A percentile compares a stretch with the other conserved stretches of the same genome.
phyloP scores from a whole-genome alignment of 805 yeast species.

The Yarrowia deformans region DNA sequence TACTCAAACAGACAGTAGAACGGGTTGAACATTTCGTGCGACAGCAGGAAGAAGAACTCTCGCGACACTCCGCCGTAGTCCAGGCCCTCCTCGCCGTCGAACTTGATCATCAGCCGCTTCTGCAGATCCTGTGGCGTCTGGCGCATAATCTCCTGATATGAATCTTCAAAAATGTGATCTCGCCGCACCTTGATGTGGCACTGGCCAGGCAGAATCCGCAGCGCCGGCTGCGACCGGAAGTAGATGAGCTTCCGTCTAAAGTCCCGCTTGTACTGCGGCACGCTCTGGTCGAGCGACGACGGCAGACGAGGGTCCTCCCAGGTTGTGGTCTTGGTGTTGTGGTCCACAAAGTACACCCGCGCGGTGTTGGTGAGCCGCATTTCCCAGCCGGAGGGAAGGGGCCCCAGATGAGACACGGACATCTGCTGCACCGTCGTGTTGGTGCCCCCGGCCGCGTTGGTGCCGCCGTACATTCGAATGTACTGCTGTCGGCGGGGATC shows the following conservation, averaged over 20 bases:
- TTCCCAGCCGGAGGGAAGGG: slow-evolving; percentile 99
- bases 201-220: slow-evolving; percentile 97
- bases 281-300: slow-evolving; percentile 95
- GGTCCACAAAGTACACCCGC: slow-evolving; percentile 97
- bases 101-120: slow-evolving; percentile 96
- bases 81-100: slow-evolving; percentile 98
- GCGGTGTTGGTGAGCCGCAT: slow-evolving; percentile 99
- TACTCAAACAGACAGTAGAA: slow-evolving; percentile 96
- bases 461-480: slow-evolving; percentile 87
- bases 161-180: slow-evolving; percentile 95
- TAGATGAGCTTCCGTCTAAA: slow-evolving; percentile 96
- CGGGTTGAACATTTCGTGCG: slow-evolving; percentile 99
- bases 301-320: slow-evolving; percentile 99
- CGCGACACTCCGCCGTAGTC: slow-evolving; percentile 99
- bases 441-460: slow-evolving; percentile 63
- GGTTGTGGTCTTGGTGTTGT: slow-evolving; percentile 97
- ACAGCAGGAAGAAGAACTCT: slow-evolving; percentile 93
- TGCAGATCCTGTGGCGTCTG: slow-evolving; percentile 98
- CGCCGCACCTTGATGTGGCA: slow-evolving; percentile 98
- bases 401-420: slow-evolving; percentile 97
- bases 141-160: slow-evolving; percentile 98
- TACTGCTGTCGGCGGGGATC: slow-evolving; percentile 99
- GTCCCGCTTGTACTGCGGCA: slow-evolving; percentile 99
- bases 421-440: slow-evolving; percentile 94
- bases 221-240: slow-evolving; percentile 97